Percentiles rank a stretch among this genome's conserved stretches.
These are phyloP conservation scores for Coemansia javaensis DNA, from an alignment of 192 early-diverging fungal species.

Conservation along the genomic window DNA sequence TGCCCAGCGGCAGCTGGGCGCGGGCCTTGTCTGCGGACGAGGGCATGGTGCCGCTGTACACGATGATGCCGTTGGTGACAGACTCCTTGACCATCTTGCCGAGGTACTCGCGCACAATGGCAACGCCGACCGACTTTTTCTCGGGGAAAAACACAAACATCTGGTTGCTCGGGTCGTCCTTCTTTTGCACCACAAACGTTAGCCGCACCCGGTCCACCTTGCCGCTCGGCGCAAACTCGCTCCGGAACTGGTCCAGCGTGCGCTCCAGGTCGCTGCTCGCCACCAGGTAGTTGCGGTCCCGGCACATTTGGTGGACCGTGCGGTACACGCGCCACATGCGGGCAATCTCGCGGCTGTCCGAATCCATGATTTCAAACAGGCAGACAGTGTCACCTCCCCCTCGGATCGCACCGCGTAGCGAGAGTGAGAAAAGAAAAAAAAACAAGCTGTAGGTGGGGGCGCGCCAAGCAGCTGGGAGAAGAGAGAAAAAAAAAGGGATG, in stretches of 20 bases:
- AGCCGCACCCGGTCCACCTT: conserved; percentile 73
- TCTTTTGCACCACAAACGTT: conserved; percentile 81
- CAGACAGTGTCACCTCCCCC: no score
- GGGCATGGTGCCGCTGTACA: conserved; percentile 82
- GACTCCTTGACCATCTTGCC: conserved; percentile 76
- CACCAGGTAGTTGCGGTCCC: conserved; percentile 86
- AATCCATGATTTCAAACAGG: no score
- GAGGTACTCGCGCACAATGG: conserved; percentile 78
- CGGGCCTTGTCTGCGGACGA: conserved; percentile 71
- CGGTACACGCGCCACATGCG: conserved; percentile 79
- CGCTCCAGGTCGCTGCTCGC: conserved; percentile 73
- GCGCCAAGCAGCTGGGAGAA: background rate
- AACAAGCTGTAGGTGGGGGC: background rate
- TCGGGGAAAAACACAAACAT: conserved; percentile 92
- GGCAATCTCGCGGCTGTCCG: conserved; percentile 62
- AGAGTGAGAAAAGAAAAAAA: background rate
- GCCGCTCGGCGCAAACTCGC: conserved; percentile 61
- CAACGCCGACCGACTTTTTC: conserved; percentile 82
- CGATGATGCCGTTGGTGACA: conserved; percentile 77
- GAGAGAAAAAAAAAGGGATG: background rate
- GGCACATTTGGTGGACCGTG: conserved; percentile 86
- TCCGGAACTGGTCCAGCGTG: conserved; percentile 74
- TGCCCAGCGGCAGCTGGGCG: background rate
- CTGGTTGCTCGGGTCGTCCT: conserved; percentile 74
- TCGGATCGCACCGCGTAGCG: no score